phyloP scores from a whole-genome alignment of 768 basidiomycete genomes.

The Rhodotorula kratochvilovae region DNA sequence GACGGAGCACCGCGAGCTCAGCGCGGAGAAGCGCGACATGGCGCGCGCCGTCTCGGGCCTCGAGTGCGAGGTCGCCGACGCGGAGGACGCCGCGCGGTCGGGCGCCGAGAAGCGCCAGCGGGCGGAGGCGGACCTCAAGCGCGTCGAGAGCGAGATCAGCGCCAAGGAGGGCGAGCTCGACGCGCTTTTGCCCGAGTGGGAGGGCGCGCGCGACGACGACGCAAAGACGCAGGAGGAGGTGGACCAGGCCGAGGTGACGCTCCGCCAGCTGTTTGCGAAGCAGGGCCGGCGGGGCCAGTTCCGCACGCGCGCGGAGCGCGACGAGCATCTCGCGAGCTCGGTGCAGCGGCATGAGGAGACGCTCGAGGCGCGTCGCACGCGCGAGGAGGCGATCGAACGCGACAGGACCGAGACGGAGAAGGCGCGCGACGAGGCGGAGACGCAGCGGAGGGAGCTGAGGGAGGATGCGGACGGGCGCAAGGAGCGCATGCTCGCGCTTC shows the following conservation, averaged over 20 bases:
- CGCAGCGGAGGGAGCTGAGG: constrained; percentile 53
- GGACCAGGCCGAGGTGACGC: constrained; percentile 66
- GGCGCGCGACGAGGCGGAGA: constrained; percentile 53
- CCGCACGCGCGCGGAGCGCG: constrained; percentile 73
- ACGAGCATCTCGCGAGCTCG: constrained; percentile 73
- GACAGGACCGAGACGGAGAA: constrained; percentile 43
- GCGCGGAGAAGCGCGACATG: constrained; percentile 79
- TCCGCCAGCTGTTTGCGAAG: constrained; percentile 77
- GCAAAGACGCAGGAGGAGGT: constrained; percentile 54
- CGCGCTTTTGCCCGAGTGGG: not conserved
- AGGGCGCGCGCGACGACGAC: not conserved
- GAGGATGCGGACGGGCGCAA: constrained; percentile 61
- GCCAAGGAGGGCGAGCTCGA: constrained; percentile 1
- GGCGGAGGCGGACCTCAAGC: not conserved
- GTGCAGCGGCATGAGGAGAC: constrained; percentile 64
- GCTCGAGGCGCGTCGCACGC: constrained; percentile 54
- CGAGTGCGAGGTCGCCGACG: constrained; percentile 74
- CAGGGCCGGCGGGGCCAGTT: constrained; percentile 85
- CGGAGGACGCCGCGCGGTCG: constrained; percentile 58
- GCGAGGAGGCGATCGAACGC: constrained; percentile 54
- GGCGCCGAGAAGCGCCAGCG: constrained; percentile 39
- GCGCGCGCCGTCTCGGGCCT: constrained; percentile 78
- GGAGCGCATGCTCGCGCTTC: constrained; percentile 56
- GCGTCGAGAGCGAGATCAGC: not conserved
- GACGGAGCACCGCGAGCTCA: constrained; percentile 68